Evolutionary conservation across 352 stramenopile species (phyloP).

Genomic region (Thalassiosira hispida): DNA sequence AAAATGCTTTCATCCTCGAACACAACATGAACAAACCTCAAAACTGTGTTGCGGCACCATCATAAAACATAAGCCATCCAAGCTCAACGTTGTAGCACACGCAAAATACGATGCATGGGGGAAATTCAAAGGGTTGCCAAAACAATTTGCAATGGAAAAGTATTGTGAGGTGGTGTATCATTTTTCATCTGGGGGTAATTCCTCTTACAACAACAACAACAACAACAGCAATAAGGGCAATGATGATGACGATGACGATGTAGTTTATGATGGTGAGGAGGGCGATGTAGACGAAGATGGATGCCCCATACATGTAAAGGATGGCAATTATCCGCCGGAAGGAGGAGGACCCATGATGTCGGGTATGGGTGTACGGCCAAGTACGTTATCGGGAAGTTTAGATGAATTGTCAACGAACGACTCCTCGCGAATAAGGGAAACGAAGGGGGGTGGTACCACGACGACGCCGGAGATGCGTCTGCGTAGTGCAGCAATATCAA

Average conservation of each 20-base stretch:
- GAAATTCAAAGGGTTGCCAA: constrained; percentile 58
- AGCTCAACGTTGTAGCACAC: constrained; percentile 66
- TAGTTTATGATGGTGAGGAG: constrained; percentile 58
- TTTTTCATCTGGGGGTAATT: constrained; percentile 53
- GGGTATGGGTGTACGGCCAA: constrained; percentile 38
- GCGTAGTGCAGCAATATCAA: constrained; percentile 38
- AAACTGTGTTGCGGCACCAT: constrained; percentile 1
- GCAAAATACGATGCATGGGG: constrained; percentile 79
- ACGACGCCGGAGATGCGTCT: constrained; percentile 24
- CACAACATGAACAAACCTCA: not conserved
- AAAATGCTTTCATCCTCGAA: not conserved
- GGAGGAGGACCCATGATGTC: constrained; percentile 25
- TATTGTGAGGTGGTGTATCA: constrained; percentile 75
- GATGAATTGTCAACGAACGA: not conserved
- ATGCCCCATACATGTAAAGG: constrained; percentile 44
- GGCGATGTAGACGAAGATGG: constrained; percentile 46
- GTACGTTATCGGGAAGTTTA: constrained; percentile 21
- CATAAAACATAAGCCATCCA: constrained; percentile 30
- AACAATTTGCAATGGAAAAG: constrained; percentile 67
- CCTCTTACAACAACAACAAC: constrained; percentile 21
- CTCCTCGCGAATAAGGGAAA: not conserved
- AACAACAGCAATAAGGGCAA: constrained; percentile 25
- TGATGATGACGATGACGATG: constrained; percentile 39
- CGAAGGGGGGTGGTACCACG: not conserved
- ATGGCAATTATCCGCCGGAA: constrained; percentile 18